These are phyloP conservation scores for Solanum appendiculatum DNA, from an alignment of 257 asterid genomes.

Conservation along the genomic window DNA sequence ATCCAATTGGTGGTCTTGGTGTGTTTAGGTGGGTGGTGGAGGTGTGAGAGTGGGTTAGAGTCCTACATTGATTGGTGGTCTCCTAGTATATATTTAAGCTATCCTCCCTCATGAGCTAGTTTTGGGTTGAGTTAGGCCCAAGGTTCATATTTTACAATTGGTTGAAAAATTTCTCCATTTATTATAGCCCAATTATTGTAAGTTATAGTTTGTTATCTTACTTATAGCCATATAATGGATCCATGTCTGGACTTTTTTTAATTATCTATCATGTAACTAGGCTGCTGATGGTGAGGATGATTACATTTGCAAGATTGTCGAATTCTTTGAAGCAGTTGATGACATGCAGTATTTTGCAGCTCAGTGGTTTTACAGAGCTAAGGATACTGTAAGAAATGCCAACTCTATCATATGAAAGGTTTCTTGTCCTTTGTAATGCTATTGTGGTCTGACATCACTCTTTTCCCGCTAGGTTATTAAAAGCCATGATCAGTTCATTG, in stretches of 20 bases:
- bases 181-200: background rate
- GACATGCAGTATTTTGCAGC: constrained; percentile 11
- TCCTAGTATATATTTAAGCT: background rate
- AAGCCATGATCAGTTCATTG: constrained; percentile 8
- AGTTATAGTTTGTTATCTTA: background rate
- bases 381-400: constrained; percentile 26
- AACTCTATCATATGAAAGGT: background rate
- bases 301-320: constrained; percentile 20
- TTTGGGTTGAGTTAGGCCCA: background rate
- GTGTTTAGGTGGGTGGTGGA: background rate
- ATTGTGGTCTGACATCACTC: background rate
- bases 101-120: background rate
- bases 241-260: background rate
- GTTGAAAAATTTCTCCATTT: background rate
- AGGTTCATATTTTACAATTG: background rate
- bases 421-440: background rate
- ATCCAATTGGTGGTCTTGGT: background rate
- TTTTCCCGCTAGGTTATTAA: constrained; percentile 16
- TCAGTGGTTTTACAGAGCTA: constrained; percentile 35
- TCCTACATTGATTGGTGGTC: background rate
- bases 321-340: constrained; percentile 24
- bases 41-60: background rate
- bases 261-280: background rate
- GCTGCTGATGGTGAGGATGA: constrained; percentile 18
- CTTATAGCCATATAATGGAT: background rate